Percentiles rank a stretch among this genome's conserved stretches.
Evolutionary conservation across 1,139 yeast genomes (phyloP).

Genomic region (Lodderomyces theae): DNA sequence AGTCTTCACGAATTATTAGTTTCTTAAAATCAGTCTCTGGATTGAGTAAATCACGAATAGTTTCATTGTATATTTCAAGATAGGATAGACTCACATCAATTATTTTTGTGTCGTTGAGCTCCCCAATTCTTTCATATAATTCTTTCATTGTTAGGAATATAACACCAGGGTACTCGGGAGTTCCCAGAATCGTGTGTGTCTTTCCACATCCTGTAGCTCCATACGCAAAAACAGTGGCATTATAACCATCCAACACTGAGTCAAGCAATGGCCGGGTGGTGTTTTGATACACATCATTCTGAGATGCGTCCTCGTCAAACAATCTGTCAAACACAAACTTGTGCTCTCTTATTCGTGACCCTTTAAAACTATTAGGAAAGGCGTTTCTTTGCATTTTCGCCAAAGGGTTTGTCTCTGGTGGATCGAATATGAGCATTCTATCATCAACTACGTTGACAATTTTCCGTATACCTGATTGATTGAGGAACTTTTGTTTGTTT

Average conservation of each 20-base stretch:
- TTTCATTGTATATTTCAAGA: slow-evolving; percentile 87
- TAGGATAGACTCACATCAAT: slow-evolving; percentile 69
- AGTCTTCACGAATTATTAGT: slow-evolving; percentile 70
- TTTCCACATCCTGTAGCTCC: slow-evolving; percentile 96
- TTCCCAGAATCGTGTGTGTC: slow-evolving; percentile 86
- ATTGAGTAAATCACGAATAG: slow-evolving; percentile 71
- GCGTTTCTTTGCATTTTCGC: slow-evolving; percentile 58
- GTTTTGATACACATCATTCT: slow-evolving; percentile 60
- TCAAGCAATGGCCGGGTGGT: slow-evolving; percentile 75
- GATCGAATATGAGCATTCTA: slow-evolving; percentile 85
- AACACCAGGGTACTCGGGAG: slow-evolving; percentile 71
- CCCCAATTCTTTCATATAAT: slow-evolving; percentile 59
- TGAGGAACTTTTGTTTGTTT: slow-evolving; percentile 9
- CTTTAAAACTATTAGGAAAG: slow-evolving; percentile 36
- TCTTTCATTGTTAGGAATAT: slow-evolving; percentile 78
- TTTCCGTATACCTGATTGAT: slow-evolving; percentile 61
- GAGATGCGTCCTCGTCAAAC: slow-evolving; percentile 64
- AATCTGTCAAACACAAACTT: slow-evolving; percentile 79
- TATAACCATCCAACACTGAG: slow-evolving; percentile 76
- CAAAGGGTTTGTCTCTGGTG: slow-evolving; percentile 72
- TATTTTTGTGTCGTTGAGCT: slow-evolving; percentile 49
- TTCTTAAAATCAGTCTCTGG: slow-evolving; percentile 48
- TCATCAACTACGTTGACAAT: slow-evolving; percentile 84
- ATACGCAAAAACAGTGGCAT: slow-evolving; percentile 92
- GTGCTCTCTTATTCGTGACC: slow-evolving; percentile 62